Percentiles rank a stretch among this genome's conserved stretches.
Evolutionary conservation across 352 stramenopile species (phyloP).

Genomic region (Phytophthora pseudosyringae): DNA sequence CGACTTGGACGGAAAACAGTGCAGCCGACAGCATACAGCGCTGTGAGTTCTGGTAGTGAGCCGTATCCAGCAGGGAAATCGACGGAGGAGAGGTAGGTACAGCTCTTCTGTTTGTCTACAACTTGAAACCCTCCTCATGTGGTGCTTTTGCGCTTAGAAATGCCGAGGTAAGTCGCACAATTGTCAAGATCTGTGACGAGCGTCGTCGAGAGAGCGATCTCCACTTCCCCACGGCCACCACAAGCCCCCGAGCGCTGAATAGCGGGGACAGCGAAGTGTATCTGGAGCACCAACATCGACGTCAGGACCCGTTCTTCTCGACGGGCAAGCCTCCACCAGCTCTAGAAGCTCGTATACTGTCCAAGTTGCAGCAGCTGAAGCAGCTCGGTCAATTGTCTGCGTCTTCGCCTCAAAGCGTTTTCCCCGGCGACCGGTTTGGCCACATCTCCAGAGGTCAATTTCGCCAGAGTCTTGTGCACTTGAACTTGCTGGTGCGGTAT

Average conservation of each 20-base stretch:
- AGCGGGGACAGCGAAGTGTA: conserved; percentile 27
- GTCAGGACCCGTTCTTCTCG: conserved; percentile 45
- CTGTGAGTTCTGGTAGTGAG: conserved; percentile 13
- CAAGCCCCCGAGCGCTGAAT: conserved; percentile 3
- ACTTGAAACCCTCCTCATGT: neutral
- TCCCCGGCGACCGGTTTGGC: conserved; percentile 74
- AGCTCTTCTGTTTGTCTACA: neutral
- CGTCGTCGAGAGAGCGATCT: conserved; percentile 64
- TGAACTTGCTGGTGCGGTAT: conserved; percentile 67
- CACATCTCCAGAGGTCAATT: conserved; percentile 77
- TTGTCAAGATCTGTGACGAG: conserved; percentile 76
- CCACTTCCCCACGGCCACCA: conserved; percentile 39
- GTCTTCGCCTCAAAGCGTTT: conserved; percentile 62
- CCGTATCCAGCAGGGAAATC: conserved; percentile 70
- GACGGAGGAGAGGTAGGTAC: conserved; percentile 63
- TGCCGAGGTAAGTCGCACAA: conserved; percentile 63
- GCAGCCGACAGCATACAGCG: conserved; percentile 34
- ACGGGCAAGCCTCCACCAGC: conserved; percentile 41
- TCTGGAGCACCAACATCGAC: conserved; percentile 34
- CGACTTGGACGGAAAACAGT: conserved; percentile 69
- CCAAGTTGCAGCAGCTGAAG: conserved; percentile 68
- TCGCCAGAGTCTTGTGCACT: conserved; percentile 71
- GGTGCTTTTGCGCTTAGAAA: conserved; percentile 41
- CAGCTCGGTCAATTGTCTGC: conserved; percentile 61
- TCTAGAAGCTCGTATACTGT: conserved; percentile 63